These are phyloP conservation scores for Rhodofomes roseus DNA, from an alignment of 1,284 basidiomycete genomes.

Conservation along the genomic window DNA sequence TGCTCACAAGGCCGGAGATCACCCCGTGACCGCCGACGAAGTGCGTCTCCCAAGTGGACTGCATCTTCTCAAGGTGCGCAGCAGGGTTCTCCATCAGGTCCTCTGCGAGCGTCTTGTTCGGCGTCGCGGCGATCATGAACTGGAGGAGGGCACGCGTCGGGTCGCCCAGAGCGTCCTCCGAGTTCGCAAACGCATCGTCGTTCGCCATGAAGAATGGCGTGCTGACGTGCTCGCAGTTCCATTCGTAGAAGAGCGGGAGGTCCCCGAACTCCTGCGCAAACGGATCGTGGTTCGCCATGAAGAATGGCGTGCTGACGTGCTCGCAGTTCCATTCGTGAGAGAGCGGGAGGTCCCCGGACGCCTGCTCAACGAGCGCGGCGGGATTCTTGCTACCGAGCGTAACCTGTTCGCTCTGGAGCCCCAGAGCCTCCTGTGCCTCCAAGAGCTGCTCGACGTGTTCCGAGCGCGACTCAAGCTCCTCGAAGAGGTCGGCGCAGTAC, in stretches of 20 bases:
- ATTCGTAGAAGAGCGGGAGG: constrained; percentile 42
- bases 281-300: constrained; percentile 27
- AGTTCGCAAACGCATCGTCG: constrained; percentile 14
- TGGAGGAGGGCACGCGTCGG: constrained; percentile 59
- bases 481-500: constrained; percentile 49
- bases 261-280: constrained; percentile 28
- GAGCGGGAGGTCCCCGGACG: constrained; percentile 37
- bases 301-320: constrained; percentile 34
- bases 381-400: constrained; percentile 26
- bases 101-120: constrained; percentile 43
- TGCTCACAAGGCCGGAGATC: constrained; percentile 38
- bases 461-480: constrained; percentile 33
- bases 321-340: constrained; percentile 56
- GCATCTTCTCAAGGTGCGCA: constrained; percentile 47
- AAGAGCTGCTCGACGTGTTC: constrained; percentile 17
- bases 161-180: constrained; percentile 35
- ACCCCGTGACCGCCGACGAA: constrained; percentile 48
- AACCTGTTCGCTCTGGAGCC: constrained; percentile 34
- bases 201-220: constrained; percentile 30
- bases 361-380: constrained; percentile 7
- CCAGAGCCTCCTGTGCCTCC: constrained; percentile 18
- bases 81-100: constrained; percentile 53
- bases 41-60: constrained; percentile 41
- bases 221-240: constrained; percentile 52
- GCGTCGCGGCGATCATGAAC: constrained; percentile 77